These are phyloP conservation scores for Poronia punctata DNA, from an alignment of 495 filamentous ascomycete genomes.

Conservation along the genomic window DNA sequence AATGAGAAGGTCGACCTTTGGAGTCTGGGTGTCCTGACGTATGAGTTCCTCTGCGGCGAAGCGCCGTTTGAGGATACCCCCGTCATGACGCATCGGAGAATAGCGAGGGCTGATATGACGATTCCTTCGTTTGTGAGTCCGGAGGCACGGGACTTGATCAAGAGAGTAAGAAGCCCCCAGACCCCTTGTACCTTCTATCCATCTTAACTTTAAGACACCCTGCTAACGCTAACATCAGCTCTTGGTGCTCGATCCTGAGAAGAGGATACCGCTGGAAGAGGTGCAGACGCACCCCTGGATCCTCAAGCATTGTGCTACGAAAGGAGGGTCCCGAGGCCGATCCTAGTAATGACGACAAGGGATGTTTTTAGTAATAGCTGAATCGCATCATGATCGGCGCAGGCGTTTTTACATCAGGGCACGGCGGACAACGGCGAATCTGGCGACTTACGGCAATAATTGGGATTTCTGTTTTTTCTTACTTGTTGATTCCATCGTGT, in stretches of 20 bases:
- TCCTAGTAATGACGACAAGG: slow-evolving; percentile 10
- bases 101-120: slow-evolving; percentile 84
- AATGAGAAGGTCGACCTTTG: slow-evolving; percentile 94
- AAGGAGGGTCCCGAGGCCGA: slow-evolving; percentile 58
- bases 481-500: not conserved
- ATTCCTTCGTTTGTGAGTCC: slow-evolving; percentile 84
- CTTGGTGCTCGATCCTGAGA: slow-evolving; percentile 88
- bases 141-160: slow-evolving; percentile 89
- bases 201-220: too few relatives aligned
- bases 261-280: slow-evolving; percentile 82
- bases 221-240: slow-evolving; percentile 50
- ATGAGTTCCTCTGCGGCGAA: slow-evolving; percentile 93
- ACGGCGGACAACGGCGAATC: slow-evolving; percentile 12
- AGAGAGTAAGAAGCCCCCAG: slow-evolving; percentile 78
- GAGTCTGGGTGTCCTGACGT: slow-evolving; percentile 90
- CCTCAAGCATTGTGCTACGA: slow-evolving; percentile 87
- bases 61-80: slow-evolving; percentile 95
- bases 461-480: slow-evolving; percentile 1
- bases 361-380: slow-evolving; percentile 8
- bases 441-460: slow-evolving; percentile 6
- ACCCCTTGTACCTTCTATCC: not conserved
- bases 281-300: slow-evolving; percentile 95
- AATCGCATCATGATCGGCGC: slow-evolving; percentile 14
- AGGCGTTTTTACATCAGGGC: slow-evolving; percentile 14
- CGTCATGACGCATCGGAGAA: slow-evolving; percentile 88